Conservation (phyloP, 441 rosid species). For the Gossypium gossypioides region DNA sequence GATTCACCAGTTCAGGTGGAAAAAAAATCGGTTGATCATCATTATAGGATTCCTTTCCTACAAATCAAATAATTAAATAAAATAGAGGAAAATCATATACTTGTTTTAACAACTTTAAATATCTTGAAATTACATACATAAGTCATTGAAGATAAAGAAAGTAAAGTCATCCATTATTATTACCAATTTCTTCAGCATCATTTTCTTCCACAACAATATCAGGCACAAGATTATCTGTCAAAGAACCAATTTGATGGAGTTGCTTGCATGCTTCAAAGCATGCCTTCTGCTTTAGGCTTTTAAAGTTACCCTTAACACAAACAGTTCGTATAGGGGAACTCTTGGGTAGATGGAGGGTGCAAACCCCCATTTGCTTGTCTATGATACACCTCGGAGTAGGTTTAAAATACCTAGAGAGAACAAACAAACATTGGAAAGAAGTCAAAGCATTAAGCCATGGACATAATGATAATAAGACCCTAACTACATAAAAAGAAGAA, state of each 20-base stretch:
- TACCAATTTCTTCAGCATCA: constrained; percentile 33
- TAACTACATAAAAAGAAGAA: not conserved
- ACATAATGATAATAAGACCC: not conserved
- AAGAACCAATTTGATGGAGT: constrained; percentile 59
- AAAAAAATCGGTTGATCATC: constrained; percentile 58
- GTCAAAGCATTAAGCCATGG: not conserved
- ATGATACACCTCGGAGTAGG: constrained; percentile 56
- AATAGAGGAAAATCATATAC: not conserved
- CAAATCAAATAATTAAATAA: constrained; percentile 16
- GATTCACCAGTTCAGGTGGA: constrained; percentile 59
- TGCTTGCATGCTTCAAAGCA: constrained; percentile 84
- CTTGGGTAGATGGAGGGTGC: constrained; percentile 61
- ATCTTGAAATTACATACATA: not conserved
- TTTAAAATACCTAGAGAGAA: constrained; percentile 57
- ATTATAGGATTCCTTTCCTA: constrained; percentile 37
- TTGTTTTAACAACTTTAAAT: not conserved
- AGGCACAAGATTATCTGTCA: constrained; percentile 79
- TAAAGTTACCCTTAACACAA: constrained; percentile 31
- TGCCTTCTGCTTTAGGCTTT: constrained; percentile 47
- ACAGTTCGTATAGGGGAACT: constrained; percentile 51
- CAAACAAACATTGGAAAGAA: constrained; percentile 3
- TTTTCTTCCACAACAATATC: constrained; percentile 54
- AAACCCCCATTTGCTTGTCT: constrained; percentile 34
- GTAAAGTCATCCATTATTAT: constrained; percentile 9
- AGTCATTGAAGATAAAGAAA: constrained; percentile 2